phyloP scores from a whole-genome alignment of 192 early-diverging fungal genomes.

The Helicostylum pulchrum region DNA sequence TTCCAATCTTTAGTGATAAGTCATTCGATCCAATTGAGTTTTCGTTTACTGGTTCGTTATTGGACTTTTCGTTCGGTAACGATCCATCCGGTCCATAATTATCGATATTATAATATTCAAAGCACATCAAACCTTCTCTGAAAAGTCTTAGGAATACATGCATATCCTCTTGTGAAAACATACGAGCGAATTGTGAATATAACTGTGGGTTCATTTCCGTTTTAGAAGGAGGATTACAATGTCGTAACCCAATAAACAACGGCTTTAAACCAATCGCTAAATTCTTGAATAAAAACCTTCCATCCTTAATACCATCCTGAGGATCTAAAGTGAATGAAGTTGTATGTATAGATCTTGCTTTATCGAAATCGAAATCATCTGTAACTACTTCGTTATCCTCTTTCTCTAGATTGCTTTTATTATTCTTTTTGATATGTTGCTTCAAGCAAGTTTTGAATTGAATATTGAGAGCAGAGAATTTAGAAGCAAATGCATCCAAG shows the following conservation, averaged over 20 bases:
- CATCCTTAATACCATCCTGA: slow-evolving; percentile 78
- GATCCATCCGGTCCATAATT: slow-evolving; percentile 47
- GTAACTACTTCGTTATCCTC: slow-evolving; percentile 40
- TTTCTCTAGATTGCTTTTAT: slow-evolving; percentile 32
- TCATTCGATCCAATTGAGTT: slow-evolving; percentile 28
- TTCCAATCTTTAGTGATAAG: slow-evolving; percentile 48
- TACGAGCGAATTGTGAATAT: slow-evolving; percentile 52
- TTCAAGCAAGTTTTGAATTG: slow-evolving; percentile 60
- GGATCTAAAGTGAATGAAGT: slow-evolving; percentile 39
- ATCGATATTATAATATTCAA: slow-evolving; percentile 78
- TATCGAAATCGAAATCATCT: slow-evolving; percentile 60
- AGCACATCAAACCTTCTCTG: slow-evolving; percentile 75
- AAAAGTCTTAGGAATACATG: slow-evolving; percentile 71
- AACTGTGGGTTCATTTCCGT: slow-evolving; percentile 34
- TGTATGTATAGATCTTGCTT: slow-evolving; percentile 52
- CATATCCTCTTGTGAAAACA: slow-evolving; percentile 69
- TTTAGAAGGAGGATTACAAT: slow-evolving; percentile 60
- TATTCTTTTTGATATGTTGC: slow-evolving; percentile 53
- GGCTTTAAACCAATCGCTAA: slow-evolving; percentile 87
- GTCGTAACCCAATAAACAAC: slow-evolving; percentile 68
- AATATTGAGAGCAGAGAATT: slow-evolving; percentile 67
- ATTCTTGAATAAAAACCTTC: slow-evolving; percentile 84
- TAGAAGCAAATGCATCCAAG: slow-evolving; percentile 79
- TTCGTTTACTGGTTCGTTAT: slow-evolving; percentile 19
- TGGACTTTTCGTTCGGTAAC: slow-evolving; percentile 18